These are phyloP conservation scores for Sarocladium oryzae DNA, from an alignment of 2,329 filamentous ascomycete genomes.

Conservation along the genomic window DNA sequence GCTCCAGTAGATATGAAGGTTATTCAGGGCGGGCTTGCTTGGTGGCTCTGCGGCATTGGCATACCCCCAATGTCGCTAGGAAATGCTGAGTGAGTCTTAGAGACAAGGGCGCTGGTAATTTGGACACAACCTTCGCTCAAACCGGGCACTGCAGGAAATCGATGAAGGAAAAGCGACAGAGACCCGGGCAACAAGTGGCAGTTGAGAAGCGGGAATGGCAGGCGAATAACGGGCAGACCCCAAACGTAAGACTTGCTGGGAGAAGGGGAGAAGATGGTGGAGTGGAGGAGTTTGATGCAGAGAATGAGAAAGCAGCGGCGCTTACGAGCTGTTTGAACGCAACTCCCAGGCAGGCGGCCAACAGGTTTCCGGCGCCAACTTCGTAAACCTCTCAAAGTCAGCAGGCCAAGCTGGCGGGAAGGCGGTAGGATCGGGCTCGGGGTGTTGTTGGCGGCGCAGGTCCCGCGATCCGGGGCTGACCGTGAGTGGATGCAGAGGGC, in stretches of 20 bases:
- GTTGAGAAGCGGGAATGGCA: not conserved
- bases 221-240: not conserved
- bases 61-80: not conserved
- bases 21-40: not conserved
- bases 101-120: not conserved
- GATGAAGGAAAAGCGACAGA: not conserved
- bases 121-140: not conserved
- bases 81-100: not conserved
- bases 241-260: not conserved
- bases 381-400: constrained; percentile 8
- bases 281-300: constrained; percentile 2
- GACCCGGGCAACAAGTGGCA: not conserved
- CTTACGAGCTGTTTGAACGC: constrained; percentile 5
- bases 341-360: not conserved
- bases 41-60: not conserved
- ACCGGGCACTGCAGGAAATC: not conserved
- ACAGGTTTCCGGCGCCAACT: not conserved
- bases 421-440: constrained; percentile 8
- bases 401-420: constrained; percentile 6
- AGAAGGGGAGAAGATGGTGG: not conserved
- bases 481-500: constrained; percentile 3
- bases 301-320: constrained; percentile 3
- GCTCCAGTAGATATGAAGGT: not conserved
- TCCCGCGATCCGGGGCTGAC: constrained; percentile 7
- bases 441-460: constrained; percentile 6